Evolutionary conservation across 1,284 basidiomycete genomes (phyloP), one percentile per base, ranked within the genome.

Genomic region (Rhodotorula sp.): DNA sequence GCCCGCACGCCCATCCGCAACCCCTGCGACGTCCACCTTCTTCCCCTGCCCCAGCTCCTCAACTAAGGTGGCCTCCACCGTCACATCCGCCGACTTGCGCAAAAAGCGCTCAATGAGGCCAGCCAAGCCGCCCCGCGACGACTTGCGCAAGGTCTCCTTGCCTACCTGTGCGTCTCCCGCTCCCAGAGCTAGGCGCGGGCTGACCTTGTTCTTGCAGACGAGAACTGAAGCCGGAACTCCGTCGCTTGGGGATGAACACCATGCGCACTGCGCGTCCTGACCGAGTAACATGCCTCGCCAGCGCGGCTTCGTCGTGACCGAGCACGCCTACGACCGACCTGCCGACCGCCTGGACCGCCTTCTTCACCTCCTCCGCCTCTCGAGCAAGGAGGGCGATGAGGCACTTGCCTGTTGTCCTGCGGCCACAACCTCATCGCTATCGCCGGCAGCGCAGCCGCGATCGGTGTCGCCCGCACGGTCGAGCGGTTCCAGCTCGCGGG

Each of bases 351-450:
- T 93, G 89, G 86, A 81, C 84, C 66, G 91, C 89, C 0, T 86
- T 87, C 65, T 92, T 86, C 78, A 82, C 81, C 16, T 83, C 53
- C 28, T 56, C 51, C 31, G 59, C 59, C 50, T 28, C 47, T 28
- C 47, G 15, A 20, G 28, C 18, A 26, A 26, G n/a, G 50, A 10
- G 34, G 34, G 34, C 46, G 20, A 40, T 2, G 28, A 50, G 28
- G 50, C n/a, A n/a, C n/a, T n/a, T 52, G 4, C 59, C 59, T 15
- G 76, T 74, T 15, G 70, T 80, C n/a, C 0, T 93, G 91, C 76
- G 91, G 91, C 46, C 90, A 94, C 78, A 92, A 92, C 78, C 83
- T 94, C 65, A 94, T 94, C 68, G 90, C 90, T 40, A 87, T 89
- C 67, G 85, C 86, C 62, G 92, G 91, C 34, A 86, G 91, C 30